Base-by-base conservation (phyloP, 2,329 filamentous ascomycete genomes). In the Penicillium sp. region DNA sequence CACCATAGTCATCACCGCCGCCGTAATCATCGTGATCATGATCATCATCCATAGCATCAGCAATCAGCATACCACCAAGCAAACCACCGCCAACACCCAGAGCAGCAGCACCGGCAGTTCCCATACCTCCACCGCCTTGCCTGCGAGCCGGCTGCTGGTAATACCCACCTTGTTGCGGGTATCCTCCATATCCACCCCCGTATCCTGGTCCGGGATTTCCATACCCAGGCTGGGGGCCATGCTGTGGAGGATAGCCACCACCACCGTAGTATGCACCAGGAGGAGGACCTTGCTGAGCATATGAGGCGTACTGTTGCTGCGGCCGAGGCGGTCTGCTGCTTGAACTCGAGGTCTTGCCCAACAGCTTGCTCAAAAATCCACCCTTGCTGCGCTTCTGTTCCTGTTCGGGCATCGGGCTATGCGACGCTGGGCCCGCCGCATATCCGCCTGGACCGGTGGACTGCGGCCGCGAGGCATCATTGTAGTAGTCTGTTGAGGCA, bases 61-160 rank as follows among this genome's bases (percentile, higher is more conserved):
- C 87, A 31, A 96, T 73, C 66, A 96, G 59, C 59, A 85, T 83
- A 53, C 91, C 91, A 64, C 91, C 92, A 1, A 96, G 66, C 69
- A 96, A 68, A 72, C 91, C 91, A 60, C 88, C 91, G 63, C 91
- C 91, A 4, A 90, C 73, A 76, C 91, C 91, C 41, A 96, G 77
- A 22, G 89, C 89, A 9, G 87, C 85, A 49, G 87, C 90, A 45
- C 89, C 90, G 11, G 81, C 84, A 57, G 83, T 80, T n/a, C 90
- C 89, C 75, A 93, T 78, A 5, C 79, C 77, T 30, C 78, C 76
- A 25, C 75, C 76, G 25, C 75, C 70, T 42, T 61, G 61, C 50
- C 74, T 75, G 65, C 78, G 79, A 57, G 76, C 79, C 55, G 77
- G 74, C 59, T 73, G 72, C 58, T 72, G 69, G 46, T 74, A 69